Evolutionary conservation across 352 stramenopile genomes (phyloP), one percentile per base, ranked within the genome.

Genomic region (Phytophthora syringae): DNA sequence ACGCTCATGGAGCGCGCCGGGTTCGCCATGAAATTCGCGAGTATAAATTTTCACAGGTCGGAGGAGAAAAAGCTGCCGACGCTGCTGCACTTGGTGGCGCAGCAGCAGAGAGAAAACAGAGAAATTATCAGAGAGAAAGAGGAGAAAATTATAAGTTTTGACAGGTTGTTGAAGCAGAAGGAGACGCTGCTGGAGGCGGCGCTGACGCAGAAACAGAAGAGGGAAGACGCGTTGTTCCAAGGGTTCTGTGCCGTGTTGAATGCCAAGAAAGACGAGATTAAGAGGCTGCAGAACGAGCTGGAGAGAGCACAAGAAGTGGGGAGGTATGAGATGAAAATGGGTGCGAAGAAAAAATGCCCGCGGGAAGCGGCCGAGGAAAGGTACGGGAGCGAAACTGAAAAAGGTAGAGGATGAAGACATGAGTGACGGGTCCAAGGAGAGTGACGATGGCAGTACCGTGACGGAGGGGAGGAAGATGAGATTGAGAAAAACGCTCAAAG

Each of bases 201-300:
- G 25, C 18, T 89, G 36, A 18, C 22, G 6, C 67, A 70, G 20
- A 88, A 88, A 59, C 80, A 89, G 47, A 55, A 55, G 20, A 37
- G 67, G 6, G 76, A 89, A 39, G 64, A 89, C 30, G 22, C 70
- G 40, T 48, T 87, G 13, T 71, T 88, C 18, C 37, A 54, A 6
- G 76, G 76, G 9, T 89, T 86, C 40, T 86, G 76, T 21, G 67
- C 67, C 4, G 76, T 88, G 28, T 45, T 89, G 45, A 87, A 88
- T 32, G 67, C 74, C 16, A 88, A 89, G 70, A 89, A 89, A 56
- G 76, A 86, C n/a, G 76, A 83, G 43, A 83, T 88, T 10, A 64
- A 67, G 52, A 72, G 74, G 7, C 44, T 89, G 16, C 62, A 80
- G 65, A 42, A 62, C 7, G 70, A 82, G 22, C 11, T 86, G 22